phyloP scores from a whole-genome alignment of 495 filamentous ascomycete species.

The Hyaloscypha finlandica region DNA sequence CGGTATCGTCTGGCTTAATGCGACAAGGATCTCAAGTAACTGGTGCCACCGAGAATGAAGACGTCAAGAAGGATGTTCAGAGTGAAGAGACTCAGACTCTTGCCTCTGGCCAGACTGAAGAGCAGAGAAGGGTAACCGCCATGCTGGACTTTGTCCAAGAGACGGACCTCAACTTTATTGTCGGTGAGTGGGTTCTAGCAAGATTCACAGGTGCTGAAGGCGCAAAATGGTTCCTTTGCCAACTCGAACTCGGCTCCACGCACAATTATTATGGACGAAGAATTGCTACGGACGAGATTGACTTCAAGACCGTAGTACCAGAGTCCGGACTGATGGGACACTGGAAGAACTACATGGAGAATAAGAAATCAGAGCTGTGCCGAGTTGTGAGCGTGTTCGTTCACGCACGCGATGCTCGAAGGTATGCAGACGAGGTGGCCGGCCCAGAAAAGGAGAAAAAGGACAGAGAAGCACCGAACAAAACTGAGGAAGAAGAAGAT shows the following conservation, averaged over 20 bases:
- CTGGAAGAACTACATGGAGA: conserved; percentile 45
- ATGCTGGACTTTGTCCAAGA: conserved; percentile 48
- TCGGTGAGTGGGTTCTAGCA: conserved; percentile 51
- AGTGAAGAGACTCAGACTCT: neutral
- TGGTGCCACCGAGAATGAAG: conserved; percentile 5
- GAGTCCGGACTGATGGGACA: conserved; percentile 39
- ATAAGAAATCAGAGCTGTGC: conserved; percentile 43
- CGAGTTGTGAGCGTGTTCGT: conserved; percentile 34
- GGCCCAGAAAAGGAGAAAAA: conserved; percentile 17
- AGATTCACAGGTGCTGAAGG: conserved; percentile 43
- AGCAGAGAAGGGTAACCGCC: conserved; percentile 37
- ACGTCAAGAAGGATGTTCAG: conserved; percentile 2
- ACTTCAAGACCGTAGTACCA: conserved; percentile 39
- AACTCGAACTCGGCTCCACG: conserved; percentile 42
- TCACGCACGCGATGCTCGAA: conserved; percentile 27
- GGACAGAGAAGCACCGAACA: conserved; percentile 8
- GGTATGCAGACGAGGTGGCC: conserved; percentile 13
- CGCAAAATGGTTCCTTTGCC: conserved; percentile 51
- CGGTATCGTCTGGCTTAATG: conserved; percentile 9
- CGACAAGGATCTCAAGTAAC: conserved; percentile 1
- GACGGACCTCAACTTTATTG: conserved; percentile 38
- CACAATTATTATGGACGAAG: conserved; percentile 42
- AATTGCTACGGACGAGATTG: conserved; percentile 41
- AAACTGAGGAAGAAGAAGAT: conserved; percentile 26
- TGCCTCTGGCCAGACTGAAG: conserved; percentile 29